phyloP scores from a whole-genome alignment of 108 stramenopile genomes.

The Stephanodiscus triporus region DNA sequence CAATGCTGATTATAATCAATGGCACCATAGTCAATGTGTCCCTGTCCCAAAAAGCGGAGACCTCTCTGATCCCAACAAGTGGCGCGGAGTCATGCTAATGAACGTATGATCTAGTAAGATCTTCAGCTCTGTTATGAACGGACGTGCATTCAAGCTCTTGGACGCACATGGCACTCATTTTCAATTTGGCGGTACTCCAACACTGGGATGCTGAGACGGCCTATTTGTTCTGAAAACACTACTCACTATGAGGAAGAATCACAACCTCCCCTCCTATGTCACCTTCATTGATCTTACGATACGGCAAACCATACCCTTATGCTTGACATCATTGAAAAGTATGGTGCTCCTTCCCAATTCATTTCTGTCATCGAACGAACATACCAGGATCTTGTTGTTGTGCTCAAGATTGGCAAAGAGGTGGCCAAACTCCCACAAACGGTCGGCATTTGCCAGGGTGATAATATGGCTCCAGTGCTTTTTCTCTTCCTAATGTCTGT shows the following conservation, averaged over 20 bases:
- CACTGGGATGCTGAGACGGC: constrained; percentile 14
- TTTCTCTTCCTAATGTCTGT: no score
- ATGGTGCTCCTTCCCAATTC: no score
- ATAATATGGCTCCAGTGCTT: no score
- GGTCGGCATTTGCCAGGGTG: no score
- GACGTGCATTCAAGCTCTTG: background rate
- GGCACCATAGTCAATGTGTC: constrained; percentile 1
- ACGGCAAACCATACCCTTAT: constrained; percentile 15
- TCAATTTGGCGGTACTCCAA: constrained; percentile 19
- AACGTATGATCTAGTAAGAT: constrained; percentile 14
- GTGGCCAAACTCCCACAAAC: no score
- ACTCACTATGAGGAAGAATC: background rate
- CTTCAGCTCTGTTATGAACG: constrained; percentile 3
- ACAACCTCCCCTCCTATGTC: background rate
- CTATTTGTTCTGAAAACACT: constrained; percentile 15
- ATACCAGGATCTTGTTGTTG: no score
- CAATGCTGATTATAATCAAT: constrained; percentile 1
- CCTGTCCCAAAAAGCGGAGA: constrained; percentile 6
- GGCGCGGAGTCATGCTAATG: constrained; percentile 10
- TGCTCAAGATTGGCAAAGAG: no score
- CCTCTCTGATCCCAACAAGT: constrained; percentile 8
- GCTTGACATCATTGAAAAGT: constrained; percentile 6
- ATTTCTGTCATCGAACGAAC: no score
- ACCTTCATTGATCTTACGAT: constrained; percentile 21
- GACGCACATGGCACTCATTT: constrained; percentile 8